A percentile compares a stretch with the other conserved stretches of the same genome.
phyloP scores from a whole-genome alignment of 345 rosid genomes.

The Jatropha curcas region DNA sequence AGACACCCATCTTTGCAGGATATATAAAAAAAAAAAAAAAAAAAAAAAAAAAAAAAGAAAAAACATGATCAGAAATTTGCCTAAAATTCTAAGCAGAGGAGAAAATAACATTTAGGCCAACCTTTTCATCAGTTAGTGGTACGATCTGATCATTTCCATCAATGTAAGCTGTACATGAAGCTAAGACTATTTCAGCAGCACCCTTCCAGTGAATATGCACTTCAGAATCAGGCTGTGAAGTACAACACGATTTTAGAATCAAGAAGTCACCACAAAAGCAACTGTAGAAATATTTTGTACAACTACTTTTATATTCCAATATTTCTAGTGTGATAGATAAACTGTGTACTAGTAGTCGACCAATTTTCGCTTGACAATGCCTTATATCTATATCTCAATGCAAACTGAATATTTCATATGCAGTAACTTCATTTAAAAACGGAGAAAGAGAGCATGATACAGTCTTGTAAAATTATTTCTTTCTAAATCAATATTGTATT shows the following conservation, averaged over 20 bases:
- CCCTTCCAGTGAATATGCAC: slow-evolving; percentile 93
- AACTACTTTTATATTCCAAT: neutral
- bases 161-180: slow-evolving; percentile 67
- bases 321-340: neutral
- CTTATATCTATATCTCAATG: neutral
- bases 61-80: neutral
- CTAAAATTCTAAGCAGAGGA: neutral
- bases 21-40: no score
- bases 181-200: no score
- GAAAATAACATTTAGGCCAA: slow-evolving; percentile 18
- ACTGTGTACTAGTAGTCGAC: neutral
- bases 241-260: neutral
- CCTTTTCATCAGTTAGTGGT: slow-evolving; percentile 66
- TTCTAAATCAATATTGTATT: neutral
- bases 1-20: neutral
- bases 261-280: neutral
- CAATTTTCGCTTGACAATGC: neutral
- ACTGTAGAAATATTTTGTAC: neutral
- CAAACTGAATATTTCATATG: neutral
- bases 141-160: slow-evolving; percentile 55
- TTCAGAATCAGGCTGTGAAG: slow-evolving; percentile 65
- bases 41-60: no score
- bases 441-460: no score
- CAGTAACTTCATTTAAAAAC: neutral
- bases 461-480: no score